These are phyloP conservation scores for Erysiphe pisi DNA, from an alignment of 2,329 filamentous ascomycete species.

Conservation along the genomic window DNA sequence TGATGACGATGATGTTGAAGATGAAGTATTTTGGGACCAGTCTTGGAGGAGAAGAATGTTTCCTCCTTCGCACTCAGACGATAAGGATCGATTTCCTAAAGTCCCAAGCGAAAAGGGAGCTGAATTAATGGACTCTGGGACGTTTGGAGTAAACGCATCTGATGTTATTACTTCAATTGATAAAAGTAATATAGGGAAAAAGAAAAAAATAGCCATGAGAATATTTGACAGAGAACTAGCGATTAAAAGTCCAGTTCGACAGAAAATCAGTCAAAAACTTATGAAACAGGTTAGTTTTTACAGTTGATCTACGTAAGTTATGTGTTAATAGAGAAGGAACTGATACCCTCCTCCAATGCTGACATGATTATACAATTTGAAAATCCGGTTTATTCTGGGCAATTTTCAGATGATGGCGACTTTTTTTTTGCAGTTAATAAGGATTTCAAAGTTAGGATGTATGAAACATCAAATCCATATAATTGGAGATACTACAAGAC, in stretches of 20 bases:
- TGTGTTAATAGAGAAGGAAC: conserved; percentile 43
- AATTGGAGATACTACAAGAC: conserved; percentile 95
- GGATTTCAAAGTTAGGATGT: conserved; percentile 92
- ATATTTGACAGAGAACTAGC: conserved; percentile 76
- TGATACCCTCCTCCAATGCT: conserved; percentile 66
- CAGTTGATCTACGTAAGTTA: neutral
- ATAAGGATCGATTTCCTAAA: no score
- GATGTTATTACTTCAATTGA: conserved; percentile 42
- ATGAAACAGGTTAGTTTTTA: conserved; percentile 51
- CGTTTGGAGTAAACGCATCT: conserved; percentile 60
- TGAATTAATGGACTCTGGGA: conserved; percentile 70
- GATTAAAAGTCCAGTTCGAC: conserved; percentile 49
- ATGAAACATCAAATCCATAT: conserved; percentile 91
- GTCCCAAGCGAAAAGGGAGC: conserved; percentile 54
- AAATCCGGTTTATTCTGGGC: conserved; percentile 79
- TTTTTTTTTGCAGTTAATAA: conserved; percentile 92
- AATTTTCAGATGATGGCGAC: conserved; percentile 94
- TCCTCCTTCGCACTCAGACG: no score
- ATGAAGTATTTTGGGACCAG: no score
- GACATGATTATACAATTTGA: conserved; percentile 86
- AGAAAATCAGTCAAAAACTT: conserved; percentile 50
- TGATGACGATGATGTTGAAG: no score
- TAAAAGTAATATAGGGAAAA: conserved; percentile 39
- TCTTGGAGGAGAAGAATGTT: no score
- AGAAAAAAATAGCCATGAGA: conserved; percentile 53